phyloP scores from a whole-genome alignment of 2,329 filamentous ascomycete species.

The Cladophialophora bantiana region DNA sequence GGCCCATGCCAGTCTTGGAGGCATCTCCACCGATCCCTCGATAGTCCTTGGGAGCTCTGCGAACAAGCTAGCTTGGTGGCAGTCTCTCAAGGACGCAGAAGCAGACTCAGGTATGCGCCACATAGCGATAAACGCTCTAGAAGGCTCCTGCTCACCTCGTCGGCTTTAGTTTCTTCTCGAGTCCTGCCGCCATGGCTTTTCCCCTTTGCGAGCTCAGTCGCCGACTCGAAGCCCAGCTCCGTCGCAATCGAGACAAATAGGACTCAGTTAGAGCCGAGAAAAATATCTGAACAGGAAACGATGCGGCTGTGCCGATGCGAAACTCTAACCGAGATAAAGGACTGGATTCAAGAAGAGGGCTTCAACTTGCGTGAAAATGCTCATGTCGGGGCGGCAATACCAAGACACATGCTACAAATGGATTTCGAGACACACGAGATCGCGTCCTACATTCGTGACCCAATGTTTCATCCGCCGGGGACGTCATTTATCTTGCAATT shows the following conservation, averaged over 20 bases:
- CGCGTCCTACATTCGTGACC: conserved; percentile 35
- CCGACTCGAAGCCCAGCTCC: not conserved
- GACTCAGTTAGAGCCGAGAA: not conserved
- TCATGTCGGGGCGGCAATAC: conserved; percentile 23
- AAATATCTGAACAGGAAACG: not conserved
- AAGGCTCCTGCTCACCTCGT: not conserved
- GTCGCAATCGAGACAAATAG: not conserved
- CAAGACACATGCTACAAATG: conserved; percentile 27
- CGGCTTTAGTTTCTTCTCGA: conserved; percentile 7
- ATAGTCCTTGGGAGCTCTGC: conserved; percentile 48
- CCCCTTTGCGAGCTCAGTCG: not conserved
- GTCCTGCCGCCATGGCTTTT: conserved; percentile 31
- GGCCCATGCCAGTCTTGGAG: conserved; percentile 46
- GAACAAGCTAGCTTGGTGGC: conserved; percentile 38
- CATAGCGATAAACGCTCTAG: not conserved
- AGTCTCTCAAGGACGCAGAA: conserved; percentile 12
- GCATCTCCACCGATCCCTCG: conserved; percentile 48
- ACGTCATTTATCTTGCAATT: conserved; percentile 31
- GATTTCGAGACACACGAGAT: conserved; percentile 27
- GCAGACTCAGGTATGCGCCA: conserved; percentile 10
- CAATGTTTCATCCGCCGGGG: conserved; percentile 35
- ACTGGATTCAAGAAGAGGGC: conserved; percentile 10
- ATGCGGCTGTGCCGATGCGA: conserved; percentile 20
- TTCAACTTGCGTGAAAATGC: conserved; percentile 21
- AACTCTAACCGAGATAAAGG: conserved; percentile 26